These are phyloP conservation scores for Fusarium sterilihyphosum DNA, from an alignment of 2,329 filamentous ascomycete species.

Conservation along the genomic window DNA sequence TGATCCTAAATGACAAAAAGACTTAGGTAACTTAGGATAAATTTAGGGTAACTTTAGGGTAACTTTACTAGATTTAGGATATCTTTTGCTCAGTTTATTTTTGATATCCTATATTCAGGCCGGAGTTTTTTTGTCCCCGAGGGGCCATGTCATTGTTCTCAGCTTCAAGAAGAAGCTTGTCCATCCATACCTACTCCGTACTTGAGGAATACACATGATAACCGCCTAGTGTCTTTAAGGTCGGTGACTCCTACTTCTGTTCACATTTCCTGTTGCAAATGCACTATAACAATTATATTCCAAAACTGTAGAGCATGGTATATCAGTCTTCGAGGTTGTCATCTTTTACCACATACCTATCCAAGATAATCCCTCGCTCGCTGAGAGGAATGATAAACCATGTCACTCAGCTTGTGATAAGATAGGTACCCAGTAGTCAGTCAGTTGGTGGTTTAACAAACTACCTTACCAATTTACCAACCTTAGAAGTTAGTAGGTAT, in stretches of 20 bases:
- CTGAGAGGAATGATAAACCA: background rate
- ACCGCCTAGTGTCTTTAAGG: background rate
- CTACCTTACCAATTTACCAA: background rate
- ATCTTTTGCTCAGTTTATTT: no score
- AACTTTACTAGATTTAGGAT: no score
- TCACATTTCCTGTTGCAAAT: background rate
- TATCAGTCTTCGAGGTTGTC: background rate
- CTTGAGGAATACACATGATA: background rate
- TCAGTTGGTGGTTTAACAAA: background rate
- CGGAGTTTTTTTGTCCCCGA: no score
- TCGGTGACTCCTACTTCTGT: background rate
- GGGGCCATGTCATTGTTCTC: background rate
- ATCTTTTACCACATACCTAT: background rate
- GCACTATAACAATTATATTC: background rate
- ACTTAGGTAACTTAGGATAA: no score
- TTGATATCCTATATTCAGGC: no score
- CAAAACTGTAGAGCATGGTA: background rate
- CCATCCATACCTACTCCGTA: background rate
- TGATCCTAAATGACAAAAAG: no score
- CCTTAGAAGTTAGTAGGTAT: background rate
- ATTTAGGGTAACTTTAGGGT: no score
- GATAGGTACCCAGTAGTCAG: background rate
- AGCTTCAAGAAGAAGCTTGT: background rate
- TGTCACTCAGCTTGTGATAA: background rate
- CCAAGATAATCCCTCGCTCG: background rate